Evolutionary conservation across 2,329 filamentous ascomycete genomes (phyloP), one percentile per base, ranked within the genome.

Genomic region (Talaromyces albobiverticillius): DNA sequence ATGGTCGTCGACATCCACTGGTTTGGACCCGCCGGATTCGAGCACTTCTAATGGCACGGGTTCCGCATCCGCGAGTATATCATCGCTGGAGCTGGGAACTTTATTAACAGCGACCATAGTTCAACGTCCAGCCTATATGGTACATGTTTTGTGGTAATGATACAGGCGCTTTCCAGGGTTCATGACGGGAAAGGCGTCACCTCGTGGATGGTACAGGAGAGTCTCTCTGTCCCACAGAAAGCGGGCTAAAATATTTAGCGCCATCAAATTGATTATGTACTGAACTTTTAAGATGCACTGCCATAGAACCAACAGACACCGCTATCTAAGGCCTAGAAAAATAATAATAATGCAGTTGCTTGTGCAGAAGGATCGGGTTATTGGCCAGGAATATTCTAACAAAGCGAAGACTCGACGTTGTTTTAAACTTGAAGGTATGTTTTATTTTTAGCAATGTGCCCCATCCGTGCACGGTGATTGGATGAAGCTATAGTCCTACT

Each of bases 31-130:
- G 50, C 54, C 54, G 16, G 49, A 53, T 50, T 56, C 54, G n/a
- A 56, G 54, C n/a, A 53, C 54, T 31, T 53, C 48, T 26, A 56
- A 41, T 9, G 31, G 22, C 23, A 49, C 26, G n/a, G 46, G 8
- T 20, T 50, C 38, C 9, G 26, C 23, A 10, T 31, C 31, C 14
- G 18, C 41, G 29, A 40, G 29, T 23, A 25, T 20, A 18, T 29
- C 50, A 22, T 52, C 20, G 31, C 18, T 42, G 40, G 31, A 29
- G 16, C 31, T 18, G 16, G 23, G 16, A 36, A 14, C 50, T 14
- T 22, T 41, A 36, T 23, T 29, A 25, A 25, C 26, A n/a, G 38
- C 23, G 40, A 36, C 29, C 49, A 51, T 51, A 22, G 20, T 38
- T 41, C 6, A 3, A 8, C 36, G 11, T 16, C 34, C 13, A 42